Evolutionary conservation across 257 asterid species (phyloP).

Genomic region (Forsythia suspensa): DNA sequence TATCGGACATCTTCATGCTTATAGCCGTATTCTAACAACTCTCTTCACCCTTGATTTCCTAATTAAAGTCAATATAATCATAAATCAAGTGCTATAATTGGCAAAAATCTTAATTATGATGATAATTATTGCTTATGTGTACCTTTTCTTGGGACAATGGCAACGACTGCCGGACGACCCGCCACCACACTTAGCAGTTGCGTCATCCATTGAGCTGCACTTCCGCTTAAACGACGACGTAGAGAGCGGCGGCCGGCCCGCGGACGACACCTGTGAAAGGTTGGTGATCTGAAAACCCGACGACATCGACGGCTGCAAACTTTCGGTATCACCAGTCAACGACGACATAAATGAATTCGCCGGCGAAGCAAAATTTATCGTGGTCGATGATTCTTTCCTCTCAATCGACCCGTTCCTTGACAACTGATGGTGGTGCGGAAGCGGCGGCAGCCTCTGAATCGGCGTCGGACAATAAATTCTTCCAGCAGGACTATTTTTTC

Average conservation of each 20-base stretch:
- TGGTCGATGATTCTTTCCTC: slow-evolving; percentile 65
- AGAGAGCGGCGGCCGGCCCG: slow-evolving; percentile 78
- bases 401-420: slow-evolving; percentile 44
- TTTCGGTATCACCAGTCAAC: slow-evolving; percentile 69
- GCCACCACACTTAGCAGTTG: slow-evolving; percentile 50
- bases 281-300: slow-evolving; percentile 89
- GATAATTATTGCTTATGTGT: background rate
- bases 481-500: slow-evolving; percentile 28
- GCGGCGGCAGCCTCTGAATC: slow-evolving; percentile 74
- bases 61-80: background rate
- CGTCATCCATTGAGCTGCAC: slow-evolving; percentile 73
- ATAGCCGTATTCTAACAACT: slow-evolving; percentile 69
- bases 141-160: slow-evolving; percentile 96
- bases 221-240: slow-evolving; percentile 73
- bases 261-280: slow-evolving; percentile 64
- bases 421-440: slow-evolving; percentile 60
- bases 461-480: slow-evolving; percentile 62
- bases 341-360: slow-evolving; percentile 47
- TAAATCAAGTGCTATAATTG: background rate
- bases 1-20: slow-evolving; percentile 80
- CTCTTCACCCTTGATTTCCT: slow-evolving; percentile 77
- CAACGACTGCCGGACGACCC: slow-evolving; percentile 58
- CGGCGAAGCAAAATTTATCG: slow-evolving; percentile 66
- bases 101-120: background rate
- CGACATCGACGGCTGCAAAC: slow-evolving; percentile 69